These are phyloP conservation scores for Adenanthera pavonina DNA, from an alignment of 306 rosid genomes.

Conservation along the genomic window DNA sequence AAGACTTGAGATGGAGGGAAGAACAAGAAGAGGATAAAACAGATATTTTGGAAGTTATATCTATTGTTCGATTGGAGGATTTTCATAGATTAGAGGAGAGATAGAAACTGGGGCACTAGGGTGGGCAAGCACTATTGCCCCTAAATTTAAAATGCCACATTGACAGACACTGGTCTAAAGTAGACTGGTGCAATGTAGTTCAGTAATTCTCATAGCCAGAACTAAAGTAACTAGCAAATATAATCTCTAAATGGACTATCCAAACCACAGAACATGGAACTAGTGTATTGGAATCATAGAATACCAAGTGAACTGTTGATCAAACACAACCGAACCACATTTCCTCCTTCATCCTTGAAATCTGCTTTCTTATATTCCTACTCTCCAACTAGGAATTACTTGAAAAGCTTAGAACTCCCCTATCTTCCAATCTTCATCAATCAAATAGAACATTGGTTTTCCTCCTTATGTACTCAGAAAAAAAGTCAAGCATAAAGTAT, in stretches of 20 bases:
- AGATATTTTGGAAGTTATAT: background rate
- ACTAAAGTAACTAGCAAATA: background rate
- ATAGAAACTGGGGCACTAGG: background rate
- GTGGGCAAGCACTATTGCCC: background rate
- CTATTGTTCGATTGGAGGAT: background rate
- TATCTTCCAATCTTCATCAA: background rate
- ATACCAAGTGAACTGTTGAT: background rate
- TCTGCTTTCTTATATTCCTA: background rate
- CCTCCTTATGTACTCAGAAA: conserved; percentile 15
- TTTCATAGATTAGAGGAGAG: background rate
- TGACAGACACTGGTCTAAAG: background rate
- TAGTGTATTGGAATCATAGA: background rate
- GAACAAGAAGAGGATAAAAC: no score
- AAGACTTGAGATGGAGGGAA: no score
- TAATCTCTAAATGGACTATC: background rate
- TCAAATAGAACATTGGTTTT: background rate
- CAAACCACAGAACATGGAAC: background rate
- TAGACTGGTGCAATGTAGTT: background rate
- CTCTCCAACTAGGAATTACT: conserved; percentile 3
- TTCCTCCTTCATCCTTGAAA: conserved; percentile 19
- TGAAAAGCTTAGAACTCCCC: background rate
- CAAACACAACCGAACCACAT: conserved; percentile 4
- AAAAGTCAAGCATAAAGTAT: background rate
- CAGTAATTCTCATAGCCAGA: background rate
- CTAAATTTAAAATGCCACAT: background rate